A percentile compares a stretch with the other conserved stretches of the same genome.
These are phyloP conservation scores for Sclerotinia minor DNA, from an alignment of 2,329 filamentous ascomycete genomes.

Conservation along the genomic window DNA sequence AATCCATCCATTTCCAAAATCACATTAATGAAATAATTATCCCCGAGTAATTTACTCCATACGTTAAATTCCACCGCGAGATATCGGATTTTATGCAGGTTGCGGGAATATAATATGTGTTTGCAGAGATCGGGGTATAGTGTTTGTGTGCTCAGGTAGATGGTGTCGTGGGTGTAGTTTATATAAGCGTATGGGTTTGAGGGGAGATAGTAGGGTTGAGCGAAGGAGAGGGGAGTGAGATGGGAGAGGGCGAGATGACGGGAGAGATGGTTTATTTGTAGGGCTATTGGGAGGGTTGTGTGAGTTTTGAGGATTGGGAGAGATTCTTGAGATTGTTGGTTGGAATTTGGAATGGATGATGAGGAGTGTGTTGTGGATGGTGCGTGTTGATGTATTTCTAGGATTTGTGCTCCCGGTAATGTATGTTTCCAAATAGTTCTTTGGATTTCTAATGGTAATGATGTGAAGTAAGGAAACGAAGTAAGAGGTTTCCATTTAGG, in stretches of 20 bases:
- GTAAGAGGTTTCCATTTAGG: background rate
- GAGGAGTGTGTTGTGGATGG: background rate
- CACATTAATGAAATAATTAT: slow-evolving; percentile 21
- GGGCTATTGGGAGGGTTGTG: background rate
- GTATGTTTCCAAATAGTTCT: slow-evolving; percentile 12
- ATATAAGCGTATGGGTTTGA: slow-evolving; percentile 21
- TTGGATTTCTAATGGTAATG: slow-evolving; percentile 10
- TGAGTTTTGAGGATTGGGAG: background rate
- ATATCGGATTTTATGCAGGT: slow-evolving; percentile 1
- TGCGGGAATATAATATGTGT: slow-evolving; percentile 11
- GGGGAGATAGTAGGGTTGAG: slow-evolving; percentile 15
- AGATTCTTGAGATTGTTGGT: background rate
- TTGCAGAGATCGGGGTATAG: background rate
- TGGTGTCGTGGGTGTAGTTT: background rate
- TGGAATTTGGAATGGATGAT: background rate
- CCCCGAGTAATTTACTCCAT: background rate
- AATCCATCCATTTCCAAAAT: slow-evolving; percentile 20
- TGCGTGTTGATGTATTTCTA: slow-evolving; percentile 3
- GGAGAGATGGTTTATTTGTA: slow-evolving; percentile 10
- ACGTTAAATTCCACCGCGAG: background rate
- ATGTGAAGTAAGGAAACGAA: slow-evolving; percentile 15
- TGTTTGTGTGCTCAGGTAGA: background rate
- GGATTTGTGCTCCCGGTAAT: background rate
- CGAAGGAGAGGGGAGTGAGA: background rate
- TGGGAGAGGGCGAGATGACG: slow-evolving; percentile 4